Conservation (phyloP, 805 yeast species). For the Sugiyamaella lignohabitans region DNA sequence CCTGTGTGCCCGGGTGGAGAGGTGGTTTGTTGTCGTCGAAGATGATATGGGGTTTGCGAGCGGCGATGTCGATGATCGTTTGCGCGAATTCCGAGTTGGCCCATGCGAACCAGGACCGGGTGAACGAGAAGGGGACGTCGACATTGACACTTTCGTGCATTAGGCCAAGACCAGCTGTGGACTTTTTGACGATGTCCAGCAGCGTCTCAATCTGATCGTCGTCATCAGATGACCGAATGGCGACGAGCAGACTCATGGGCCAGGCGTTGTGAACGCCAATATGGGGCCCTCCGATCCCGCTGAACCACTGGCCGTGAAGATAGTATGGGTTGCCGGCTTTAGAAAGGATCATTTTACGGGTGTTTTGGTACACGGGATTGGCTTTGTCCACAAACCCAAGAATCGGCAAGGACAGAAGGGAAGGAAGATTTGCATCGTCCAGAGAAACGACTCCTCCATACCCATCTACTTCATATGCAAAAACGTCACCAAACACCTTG, state of each 20-base stretch:
- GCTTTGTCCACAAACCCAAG: constrained; percentile 51
- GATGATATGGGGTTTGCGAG: constrained; percentile 64
- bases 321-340: constrained; percentile 74
- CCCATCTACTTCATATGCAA: constrained; percentile 87
- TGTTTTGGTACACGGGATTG: constrained; percentile 65
- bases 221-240: constrained; percentile 66
- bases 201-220: constrained; percentile 57
- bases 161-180: constrained; percentile 70
- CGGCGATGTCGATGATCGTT: constrained; percentile 70
- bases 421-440: constrained; percentile 92
- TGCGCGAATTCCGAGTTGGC: constrained; percentile 88
- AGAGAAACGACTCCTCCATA: constrained; percentile 65
- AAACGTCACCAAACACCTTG: constrained; percentile 65
- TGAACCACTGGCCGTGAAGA: constrained; percentile 52
- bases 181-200: constrained; percentile 46
- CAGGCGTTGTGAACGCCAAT: constrained; percentile 75
- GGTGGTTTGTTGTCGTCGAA: constrained; percentile 30
- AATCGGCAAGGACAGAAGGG: constrained; percentile 72
- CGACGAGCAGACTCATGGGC: constrained; percentile 81
- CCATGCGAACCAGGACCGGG: constrained; percentile 94
- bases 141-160: constrained; percentile 81
- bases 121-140: constrained; percentile 42
- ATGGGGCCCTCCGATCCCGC: constrained; percentile 90
- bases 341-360: constrained; percentile 67
- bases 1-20: not conserved